phyloP scores from a whole-genome alignment of 164 flowering plant genomes.

The Sextonia rubra region DNA sequence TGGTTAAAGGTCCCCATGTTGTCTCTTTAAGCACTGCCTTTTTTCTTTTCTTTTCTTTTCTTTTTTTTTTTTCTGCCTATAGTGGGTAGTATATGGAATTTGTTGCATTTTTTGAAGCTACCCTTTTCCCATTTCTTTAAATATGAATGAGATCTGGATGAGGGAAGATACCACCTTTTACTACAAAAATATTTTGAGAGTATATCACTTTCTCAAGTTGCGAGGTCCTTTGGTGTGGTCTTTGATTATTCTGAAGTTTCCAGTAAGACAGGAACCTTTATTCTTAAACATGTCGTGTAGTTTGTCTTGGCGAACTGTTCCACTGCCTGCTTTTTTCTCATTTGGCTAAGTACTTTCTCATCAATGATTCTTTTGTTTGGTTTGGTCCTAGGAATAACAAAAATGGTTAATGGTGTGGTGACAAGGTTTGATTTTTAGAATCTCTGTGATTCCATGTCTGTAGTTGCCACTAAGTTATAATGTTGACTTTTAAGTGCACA shows the following conservation, averaged over 20 bases:
- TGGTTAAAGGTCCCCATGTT: not conserved
- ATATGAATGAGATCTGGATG: not conserved
- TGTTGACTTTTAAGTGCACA: not conserved
- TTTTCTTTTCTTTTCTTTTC: not conserved
- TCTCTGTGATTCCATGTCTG: constrained; percentile 6
- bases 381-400: not conserved
- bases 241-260: not conserved
- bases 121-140: not conserved
- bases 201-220: not conserved
- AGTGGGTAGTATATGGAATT: not conserved
- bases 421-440: not conserved
- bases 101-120: not conserved
- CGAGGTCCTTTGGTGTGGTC: not conserved
- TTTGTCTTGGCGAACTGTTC: not conserved
- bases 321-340: not conserved
- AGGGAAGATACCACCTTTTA: not conserved
- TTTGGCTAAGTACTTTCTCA: not conserved
- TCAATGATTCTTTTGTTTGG: not conserved
- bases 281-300: not conserved
- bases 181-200: not conserved
- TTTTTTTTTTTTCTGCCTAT: not conserved
- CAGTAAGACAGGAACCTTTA: too few species aligned
- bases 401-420: not conserved
- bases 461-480: not conserved
- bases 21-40: not conserved